Evolutionary conservation across 1,284 basidiomycete species (phyloP), one percentile per base, ranked within the genome.

Genomic region (Naganishia sp.): DNA sequence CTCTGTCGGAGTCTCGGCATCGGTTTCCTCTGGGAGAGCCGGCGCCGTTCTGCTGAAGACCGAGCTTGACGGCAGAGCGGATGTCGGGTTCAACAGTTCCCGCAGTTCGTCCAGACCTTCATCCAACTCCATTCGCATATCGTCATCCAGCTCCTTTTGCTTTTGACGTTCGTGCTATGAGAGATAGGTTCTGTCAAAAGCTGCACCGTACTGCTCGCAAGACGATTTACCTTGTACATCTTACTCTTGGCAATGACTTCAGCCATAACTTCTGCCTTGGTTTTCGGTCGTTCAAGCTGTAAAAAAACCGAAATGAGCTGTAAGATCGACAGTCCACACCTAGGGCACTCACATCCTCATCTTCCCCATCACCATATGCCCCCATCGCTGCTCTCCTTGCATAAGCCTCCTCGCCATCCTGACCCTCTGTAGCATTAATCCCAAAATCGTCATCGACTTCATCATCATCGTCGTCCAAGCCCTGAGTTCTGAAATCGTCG

Each of bases 181-280:
- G 60, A 53, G 2, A 70, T 23, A 28, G 13, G 46, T 65, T 15
- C 50, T 67, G 41, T 68, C 21, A 49, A n/a, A 41, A 39, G 18
- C 35, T 15, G 28, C 15, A n/a, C 6, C 35, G 6, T 52, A 25
- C 18, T 21, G 25, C 23, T 49, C 18, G 31, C 11, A 45, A 21
- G 32, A 53, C 28, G 18, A 54, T 77, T 62, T 69, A 91, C 92
- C 83, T 94, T 97, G 81, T 96, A 86, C 63, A 88, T 86, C 79
- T 99, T 99, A 81, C 92, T 95, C 81, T 99, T 99, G 15, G 93
- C 90, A 57, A 99, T 94, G 58, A 99, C 89, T 79, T 99, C 96
- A 1, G 90, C 87, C 96, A 99, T 99, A 68, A 98, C 92, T 76
- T 99, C 94, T 4, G 90, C 89, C 80, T 97, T 98, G 18, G 88